A percentile compares a stretch with the other conserved stretches of the same genome.
Conservation (phyloP, 805 yeast species). For the Brettanomyces naardenensis region DNA sequence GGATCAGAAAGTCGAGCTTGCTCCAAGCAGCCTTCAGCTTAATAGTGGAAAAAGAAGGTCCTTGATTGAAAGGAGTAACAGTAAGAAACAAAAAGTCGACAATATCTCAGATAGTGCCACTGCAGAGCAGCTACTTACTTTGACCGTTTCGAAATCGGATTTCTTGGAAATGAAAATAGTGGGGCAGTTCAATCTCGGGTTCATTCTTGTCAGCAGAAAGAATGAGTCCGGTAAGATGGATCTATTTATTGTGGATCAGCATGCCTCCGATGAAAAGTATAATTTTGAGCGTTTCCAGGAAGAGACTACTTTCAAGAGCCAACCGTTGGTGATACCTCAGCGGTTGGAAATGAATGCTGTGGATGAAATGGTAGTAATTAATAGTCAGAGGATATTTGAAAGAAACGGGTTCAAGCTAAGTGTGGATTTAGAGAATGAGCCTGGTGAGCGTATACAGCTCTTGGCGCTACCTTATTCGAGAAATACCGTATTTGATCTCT, state of each 20-base stretch:
- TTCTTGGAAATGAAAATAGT: constrained; percentile 68
- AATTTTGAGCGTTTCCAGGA: constrained; percentile 71
- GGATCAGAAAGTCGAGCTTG: background rate
- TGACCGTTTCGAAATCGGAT: constrained; percentile 63
- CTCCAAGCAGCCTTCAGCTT: background rate
- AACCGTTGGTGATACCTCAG: constrained; percentile 58
- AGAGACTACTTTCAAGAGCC: constrained; percentile 52
- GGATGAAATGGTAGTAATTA: constrained; percentile 69
- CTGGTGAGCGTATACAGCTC: constrained; percentile 51
- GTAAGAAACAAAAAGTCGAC: constrained; percentile 18
- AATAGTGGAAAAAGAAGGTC: background rate
- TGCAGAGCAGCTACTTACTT: constrained; percentile 51
- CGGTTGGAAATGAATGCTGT: constrained; percentile 59
- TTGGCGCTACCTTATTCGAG: constrained; percentile 69
- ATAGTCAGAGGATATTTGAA: constrained; percentile 47
- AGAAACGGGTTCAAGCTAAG: constrained; percentile 71
- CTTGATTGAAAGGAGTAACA: background rate
- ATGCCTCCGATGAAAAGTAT: constrained; percentile 93
- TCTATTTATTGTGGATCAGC: constrained; percentile 89
- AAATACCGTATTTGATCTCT: constrained; percentile 52
- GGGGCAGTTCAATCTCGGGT: constrained; percentile 96
- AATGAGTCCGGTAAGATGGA: constrained; percentile 33
- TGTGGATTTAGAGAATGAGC: constrained; percentile 40
- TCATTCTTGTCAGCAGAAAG: constrained; percentile 65
- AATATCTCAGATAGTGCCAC: constrained; percentile 37